phyloP scores from a whole-genome alignment of 306 rosid genomes.

The Pachyrhizus erosus region DNA sequence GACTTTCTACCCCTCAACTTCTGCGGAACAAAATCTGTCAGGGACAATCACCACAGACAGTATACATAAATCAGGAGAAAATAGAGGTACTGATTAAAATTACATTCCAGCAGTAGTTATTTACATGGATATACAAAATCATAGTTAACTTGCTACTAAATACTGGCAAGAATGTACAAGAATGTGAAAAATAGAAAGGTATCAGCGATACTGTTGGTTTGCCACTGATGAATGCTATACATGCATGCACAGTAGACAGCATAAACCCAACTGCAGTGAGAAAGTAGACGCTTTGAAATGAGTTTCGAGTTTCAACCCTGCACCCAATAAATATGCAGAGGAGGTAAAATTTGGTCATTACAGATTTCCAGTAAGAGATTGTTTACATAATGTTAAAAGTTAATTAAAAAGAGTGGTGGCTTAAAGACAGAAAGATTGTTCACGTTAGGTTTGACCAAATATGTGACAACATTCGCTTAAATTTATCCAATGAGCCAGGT shows the following conservation, averaged over 20 bases:
- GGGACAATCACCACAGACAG: conserved; percentile 23
- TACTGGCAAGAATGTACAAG: conserved; percentile 33
- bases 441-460: conserved; percentile 63
- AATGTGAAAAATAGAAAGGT: conserved; percentile 11
- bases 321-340: conserved; percentile 36
- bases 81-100: conserved; percentile 3
- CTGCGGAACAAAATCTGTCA: conserved; percentile 42
- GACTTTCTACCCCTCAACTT: conserved; percentile 40
- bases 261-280: conserved; percentile 17
- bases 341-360: conserved; percentile 42
- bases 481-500: conserved; percentile 67
- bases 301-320: conserved; percentile 45
- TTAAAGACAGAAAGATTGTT: conserved; percentile 59
- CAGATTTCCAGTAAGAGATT: conserved; percentile 36
- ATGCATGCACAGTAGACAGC: conserved; percentile 31
- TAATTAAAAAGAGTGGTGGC: conserved; percentile 46
- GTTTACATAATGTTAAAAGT: conserved; percentile 43
- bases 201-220: conserved; percentile 2
- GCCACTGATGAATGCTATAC: conserved; percentile 32
- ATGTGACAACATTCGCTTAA: conserved; percentile 70
- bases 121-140: neutral
- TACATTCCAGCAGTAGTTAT: neutral
- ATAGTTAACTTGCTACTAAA: neutral
- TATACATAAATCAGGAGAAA: neutral
- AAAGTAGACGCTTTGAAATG: conserved; percentile 31